Evolutionary conservation across 805 yeast genomes (phyloP).

Genomic region (Candida suzukii): DNA sequence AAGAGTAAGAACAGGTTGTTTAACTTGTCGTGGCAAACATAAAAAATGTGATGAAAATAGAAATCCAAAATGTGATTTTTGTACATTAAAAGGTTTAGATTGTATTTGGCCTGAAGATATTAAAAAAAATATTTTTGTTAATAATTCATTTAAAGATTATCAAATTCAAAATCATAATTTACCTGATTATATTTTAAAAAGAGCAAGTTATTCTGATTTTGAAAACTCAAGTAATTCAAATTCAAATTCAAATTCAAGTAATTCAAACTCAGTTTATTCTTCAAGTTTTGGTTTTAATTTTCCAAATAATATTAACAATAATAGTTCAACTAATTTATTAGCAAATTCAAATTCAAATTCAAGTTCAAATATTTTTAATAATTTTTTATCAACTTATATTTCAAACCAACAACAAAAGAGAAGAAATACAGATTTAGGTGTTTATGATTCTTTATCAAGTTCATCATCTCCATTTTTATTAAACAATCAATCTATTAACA

Average conservation of each 20-base stretch:
- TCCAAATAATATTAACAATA: background rate
- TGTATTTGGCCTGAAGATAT: constrained; percentile 31
- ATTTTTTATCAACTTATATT: background rate
- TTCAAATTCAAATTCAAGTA: background rate
- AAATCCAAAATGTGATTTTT: constrained; percentile 43
- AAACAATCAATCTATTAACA: background rate
- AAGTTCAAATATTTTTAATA: background rate
- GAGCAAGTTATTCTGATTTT: too few species aligned
- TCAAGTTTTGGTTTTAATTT: too few species aligned
- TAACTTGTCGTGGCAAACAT: constrained; percentile 45
- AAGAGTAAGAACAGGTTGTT: constrained; percentile 38
- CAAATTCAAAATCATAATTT: constrained; percentile 3
- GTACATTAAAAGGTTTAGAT: constrained; percentile 29
- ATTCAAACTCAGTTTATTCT: too few species aligned
- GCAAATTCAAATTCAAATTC: background rate
- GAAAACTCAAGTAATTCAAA: too few species aligned
- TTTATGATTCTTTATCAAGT: background rate
- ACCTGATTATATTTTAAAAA: background rate
- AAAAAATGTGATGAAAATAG: constrained; percentile 50
- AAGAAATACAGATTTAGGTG: background rate
- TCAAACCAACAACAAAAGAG: background rate
- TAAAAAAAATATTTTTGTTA: constrained; percentile 18
- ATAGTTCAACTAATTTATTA: background rate
- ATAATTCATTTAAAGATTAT: constrained; percentile 21
- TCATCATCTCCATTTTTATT: background rate